These are phyloP conservation scores for Coffea canephora DNA, from an alignment of 257 asterid genomes.

Conservation along the genomic window DNA sequence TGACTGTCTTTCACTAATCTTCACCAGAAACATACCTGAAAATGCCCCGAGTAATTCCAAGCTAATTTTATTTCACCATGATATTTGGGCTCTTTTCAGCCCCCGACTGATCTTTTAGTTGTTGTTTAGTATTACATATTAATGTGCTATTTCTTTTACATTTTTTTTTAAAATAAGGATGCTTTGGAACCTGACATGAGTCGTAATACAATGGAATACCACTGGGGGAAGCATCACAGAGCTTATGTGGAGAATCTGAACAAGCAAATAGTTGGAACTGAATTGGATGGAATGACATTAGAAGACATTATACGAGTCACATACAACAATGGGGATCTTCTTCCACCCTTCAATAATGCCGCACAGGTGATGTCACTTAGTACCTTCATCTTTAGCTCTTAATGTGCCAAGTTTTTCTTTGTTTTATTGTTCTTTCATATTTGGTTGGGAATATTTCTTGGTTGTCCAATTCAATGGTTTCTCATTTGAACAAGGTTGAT, in stretches of 20 bases:
- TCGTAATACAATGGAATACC: slow-evolving; percentile 77
- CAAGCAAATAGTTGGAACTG: slow-evolving; percentile 86
- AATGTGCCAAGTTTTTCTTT: not conserved
- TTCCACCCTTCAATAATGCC: slow-evolving; percentile 92
- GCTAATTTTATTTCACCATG: not conserved
- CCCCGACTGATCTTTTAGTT: not conserved
- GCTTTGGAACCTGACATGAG: slow-evolving; percentile 96
- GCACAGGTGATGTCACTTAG: slow-evolving; percentile 63
- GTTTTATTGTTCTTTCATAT: not conserved
- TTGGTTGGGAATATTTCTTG: not conserved
- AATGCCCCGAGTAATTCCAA: not conserved
- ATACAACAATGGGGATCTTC: slow-evolving; percentile 80
- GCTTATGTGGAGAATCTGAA: slow-evolving; percentile 87
- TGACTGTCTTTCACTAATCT: not conserved
- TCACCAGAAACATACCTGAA: not conserved
- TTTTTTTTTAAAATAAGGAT: slow-evolving; percentile 39
- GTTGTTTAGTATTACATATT: not conserved
- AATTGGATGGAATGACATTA: slow-evolving; percentile 58
- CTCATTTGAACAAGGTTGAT: not conserved
- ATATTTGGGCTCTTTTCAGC: not conserved
- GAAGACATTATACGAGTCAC: slow-evolving; percentile 65
- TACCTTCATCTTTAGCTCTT: not conserved
- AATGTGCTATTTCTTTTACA: not conserved
- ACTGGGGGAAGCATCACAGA: slow-evolving; percentile 97
- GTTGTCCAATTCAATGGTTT: too few species aligned